These are phyloP conservation scores for Uncinocarpus reesii DNA, from an alignment of 2,329 filamentous ascomycete species.

Conservation along the genomic window DNA sequence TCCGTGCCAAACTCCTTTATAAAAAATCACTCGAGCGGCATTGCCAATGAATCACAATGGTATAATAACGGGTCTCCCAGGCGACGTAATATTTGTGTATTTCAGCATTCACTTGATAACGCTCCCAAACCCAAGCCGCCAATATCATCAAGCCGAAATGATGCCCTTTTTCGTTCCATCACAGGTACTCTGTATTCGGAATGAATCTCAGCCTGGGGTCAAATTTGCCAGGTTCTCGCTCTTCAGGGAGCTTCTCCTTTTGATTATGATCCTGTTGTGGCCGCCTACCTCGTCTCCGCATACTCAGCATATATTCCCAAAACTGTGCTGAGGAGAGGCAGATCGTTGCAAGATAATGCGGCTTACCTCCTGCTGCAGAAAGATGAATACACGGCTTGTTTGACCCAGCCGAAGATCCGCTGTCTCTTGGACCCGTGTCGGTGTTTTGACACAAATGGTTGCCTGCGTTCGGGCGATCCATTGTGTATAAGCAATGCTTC, in stretches of 20 bases:
- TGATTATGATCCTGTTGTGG: not conserved
- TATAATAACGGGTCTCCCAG: no score
- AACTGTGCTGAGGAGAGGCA: no score
- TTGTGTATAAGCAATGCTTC: conserved; percentile 2
- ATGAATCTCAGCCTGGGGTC: conserved; percentile 3
- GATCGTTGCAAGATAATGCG: not conserved
- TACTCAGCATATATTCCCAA: not conserved
- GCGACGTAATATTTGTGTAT: no score
- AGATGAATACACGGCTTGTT: not conserved
- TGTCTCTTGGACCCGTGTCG: not conserved
- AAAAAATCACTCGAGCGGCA: no score
- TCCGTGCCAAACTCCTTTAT: no score
- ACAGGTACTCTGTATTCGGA: no score
- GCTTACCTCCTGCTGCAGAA: conserved; percentile 1
- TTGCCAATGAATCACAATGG: no score
- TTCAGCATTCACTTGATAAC: no score
- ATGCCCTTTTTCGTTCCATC: no score
- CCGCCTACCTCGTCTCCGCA: not conserved
- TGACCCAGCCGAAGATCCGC: not conserved
- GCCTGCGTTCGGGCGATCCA: not conserved
- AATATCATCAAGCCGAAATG: no score
- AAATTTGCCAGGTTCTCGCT: conserved; percentile 7
- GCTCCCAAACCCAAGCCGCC: not conserved
- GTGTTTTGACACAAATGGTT: not conserved
- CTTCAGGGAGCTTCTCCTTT: conserved; percentile 2